These are phyloP conservation scores for Globisporangium carolinianum DNA, from an alignment of 352 stramenopile species.

Conservation along the genomic window DNA sequence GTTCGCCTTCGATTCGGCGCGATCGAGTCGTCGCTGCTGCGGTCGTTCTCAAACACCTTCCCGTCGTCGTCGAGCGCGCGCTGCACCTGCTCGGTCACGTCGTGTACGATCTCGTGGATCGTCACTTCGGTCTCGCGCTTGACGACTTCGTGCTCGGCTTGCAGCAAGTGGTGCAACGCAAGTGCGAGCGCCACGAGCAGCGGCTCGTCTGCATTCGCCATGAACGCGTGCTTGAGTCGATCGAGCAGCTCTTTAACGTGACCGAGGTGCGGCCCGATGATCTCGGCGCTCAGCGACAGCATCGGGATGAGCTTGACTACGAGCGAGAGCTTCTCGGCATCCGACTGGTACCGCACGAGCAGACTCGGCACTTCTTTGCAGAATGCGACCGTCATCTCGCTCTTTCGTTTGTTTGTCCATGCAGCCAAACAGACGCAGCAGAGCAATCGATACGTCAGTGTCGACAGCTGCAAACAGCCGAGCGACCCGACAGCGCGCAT, in stretches of 20 bases:
- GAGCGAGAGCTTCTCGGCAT: constrained; percentile 70
- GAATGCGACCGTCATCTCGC: constrained; percentile 73
- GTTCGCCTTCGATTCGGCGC: constrained; percentile 16
- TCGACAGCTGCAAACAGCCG: too few species aligned
- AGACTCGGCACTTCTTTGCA: constrained; percentile 77
- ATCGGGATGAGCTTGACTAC: constrained; percentile 74
- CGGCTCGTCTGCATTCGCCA: constrained; percentile 59
- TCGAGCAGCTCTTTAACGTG: constrained; percentile 69
- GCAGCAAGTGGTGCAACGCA: constrained; percentile 60
- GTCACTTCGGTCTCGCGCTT: constrained; percentile 74
- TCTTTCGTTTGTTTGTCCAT: constrained; percentile 19
- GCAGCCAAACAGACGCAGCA: background rate
- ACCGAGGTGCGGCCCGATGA: constrained; percentile 59
- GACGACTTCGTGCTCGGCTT: constrained; percentile 68
- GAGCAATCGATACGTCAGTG: background rate
- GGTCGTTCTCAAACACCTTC: constrained; percentile 21
- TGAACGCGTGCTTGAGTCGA: constrained; percentile 69
- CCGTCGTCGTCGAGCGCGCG: constrained; percentile 46
- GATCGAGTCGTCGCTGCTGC: constrained; percentile 6
- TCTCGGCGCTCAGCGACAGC: constrained; percentile 46
- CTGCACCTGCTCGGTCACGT: constrained; percentile 55
- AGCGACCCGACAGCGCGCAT: too few species aligned
- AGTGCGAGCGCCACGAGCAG: constrained; percentile 59
- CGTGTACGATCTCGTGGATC: constrained; percentile 66
- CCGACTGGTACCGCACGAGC: constrained; percentile 69